Evolutionary conservation across 345 rosid species (phyloP), one percentile per base, ranked within the genome.

Genomic region (Cardamine chenopodiifolia): DNA sequence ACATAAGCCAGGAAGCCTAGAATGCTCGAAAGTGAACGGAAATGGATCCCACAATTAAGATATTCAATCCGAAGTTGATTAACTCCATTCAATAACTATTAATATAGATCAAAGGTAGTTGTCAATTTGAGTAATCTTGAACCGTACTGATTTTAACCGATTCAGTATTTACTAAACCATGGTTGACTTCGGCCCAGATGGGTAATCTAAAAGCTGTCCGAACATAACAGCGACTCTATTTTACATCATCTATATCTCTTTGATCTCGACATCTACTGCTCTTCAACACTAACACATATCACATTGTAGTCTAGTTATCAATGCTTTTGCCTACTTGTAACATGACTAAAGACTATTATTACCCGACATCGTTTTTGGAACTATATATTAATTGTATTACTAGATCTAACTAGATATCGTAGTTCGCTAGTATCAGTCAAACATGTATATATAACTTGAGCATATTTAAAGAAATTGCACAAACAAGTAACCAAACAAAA

Each of bases 1-100:
- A 76, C 80, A 70, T 42, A 44, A 56, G 50, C 75, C 52, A 76
- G 80, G 62, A 53, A 45, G 60, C 71, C 75, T 61, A 76, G 80
- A 69, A 53, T 55, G 60, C 71, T 70, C 75, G 80, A 76, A 14
- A 67, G 55, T 49, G 62, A 58, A 44, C 19, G 13, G 11, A 17
- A 15, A 63, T 17, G 77, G 77, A 55, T 62, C 69, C 76, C 63
- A 63, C 76, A 20, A 37, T 23, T 34, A 17, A 25, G n/a, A 26
- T 45, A 26, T 53, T 18, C 40, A 31, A 42, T 54, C 56, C 56
- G 7, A 6, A 64, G 1, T 42, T 44, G 17, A n/a, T 29, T 23
- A 53, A 5, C 70, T 40, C 55, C 63, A 28, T 44, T 53, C 13
- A 4, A 12, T n/a, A 13, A 39, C 22, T 54, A 50, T 35, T 59